Percentiles rank a stretch among this genome's conserved stretches.
phyloP scores from a whole-genome alignment of 345 rosid genomes.

The Psidium guajava region DNA sequence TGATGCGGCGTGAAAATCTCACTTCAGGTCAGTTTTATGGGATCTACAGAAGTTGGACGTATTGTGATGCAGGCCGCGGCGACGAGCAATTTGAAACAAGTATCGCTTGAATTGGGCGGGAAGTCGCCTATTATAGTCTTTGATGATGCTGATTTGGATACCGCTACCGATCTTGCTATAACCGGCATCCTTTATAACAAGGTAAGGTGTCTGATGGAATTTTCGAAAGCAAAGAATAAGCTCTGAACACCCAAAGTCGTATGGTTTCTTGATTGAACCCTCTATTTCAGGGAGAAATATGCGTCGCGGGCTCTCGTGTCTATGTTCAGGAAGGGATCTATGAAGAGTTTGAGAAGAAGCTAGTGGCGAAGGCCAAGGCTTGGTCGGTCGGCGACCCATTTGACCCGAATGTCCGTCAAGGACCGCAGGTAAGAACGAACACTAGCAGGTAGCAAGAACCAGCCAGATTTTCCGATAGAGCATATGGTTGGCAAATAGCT shows the following conservation, averaged over 20 bases:
- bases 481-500: neutral
- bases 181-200: constrained; percentile 35
- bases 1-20: neutral
- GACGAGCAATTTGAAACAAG: constrained; percentile 53
- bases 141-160: constrained; percentile 59
- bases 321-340: constrained; percentile 74
- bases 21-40: constrained; percentile 64
- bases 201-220: constrained; percentile 1
- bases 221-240: neutral
- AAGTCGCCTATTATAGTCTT: constrained; percentile 76
- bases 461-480: accelerated
- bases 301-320: constrained; percentile 66
- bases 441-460: neutral
- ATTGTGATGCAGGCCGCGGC: constrained; percentile 66
- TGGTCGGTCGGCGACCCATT: constrained; percentile 73
- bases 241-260: neutral
- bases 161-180: constrained; percentile 50
- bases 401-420: constrained; percentile 29
- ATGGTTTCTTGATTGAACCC: neutral
- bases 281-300: constrained; percentile 49
- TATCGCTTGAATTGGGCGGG: constrained; percentile 71
- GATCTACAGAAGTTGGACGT: constrained; percentile 72
- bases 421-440: constrained; percentile 55
- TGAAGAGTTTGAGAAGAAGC: constrained; percentile 35
- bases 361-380: constrained; percentile 40